phyloP scores from a whole-genome alignment of 2,329 filamentous ascomycete genomes.

The Scedosporium minutisporum region DNA sequence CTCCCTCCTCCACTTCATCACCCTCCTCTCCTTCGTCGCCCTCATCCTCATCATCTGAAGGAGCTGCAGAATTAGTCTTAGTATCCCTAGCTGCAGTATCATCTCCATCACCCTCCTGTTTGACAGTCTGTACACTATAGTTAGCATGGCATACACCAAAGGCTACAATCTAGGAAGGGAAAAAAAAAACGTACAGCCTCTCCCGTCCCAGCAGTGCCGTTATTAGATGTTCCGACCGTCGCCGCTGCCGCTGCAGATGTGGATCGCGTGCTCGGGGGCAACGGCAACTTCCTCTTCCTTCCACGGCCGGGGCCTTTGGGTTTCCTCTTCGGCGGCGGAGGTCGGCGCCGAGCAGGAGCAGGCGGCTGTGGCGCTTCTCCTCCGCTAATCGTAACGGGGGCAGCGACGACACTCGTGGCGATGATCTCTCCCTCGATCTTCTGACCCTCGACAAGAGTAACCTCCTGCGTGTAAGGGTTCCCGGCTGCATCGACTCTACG shows the following conservation, averaged over 20 bases:
- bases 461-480: slow-evolving; percentile 75
- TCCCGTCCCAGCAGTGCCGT: slow-evolving; percentile 16
- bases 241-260: slow-evolving; percentile 24
- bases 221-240: slow-evolving; percentile 23
- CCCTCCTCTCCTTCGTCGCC: slow-evolving; percentile 39
- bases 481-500: slow-evolving; percentile 68
- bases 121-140: slow-evolving; percentile 22
- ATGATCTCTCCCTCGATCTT: slow-evolving; percentile 74
- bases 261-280: slow-evolving; percentile 24
- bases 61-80: slow-evolving; percentile 38
- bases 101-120: slow-evolving; percentile 35
- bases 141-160: slow-evolving; percentile 10
- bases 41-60: slow-evolving; percentile 35
- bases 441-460: slow-evolving; percentile 72
- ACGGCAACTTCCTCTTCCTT: slow-evolving; percentile 58
- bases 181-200: slow-evolving; percentile 20
- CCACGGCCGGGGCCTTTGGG: slow-evolving; percentile 67
- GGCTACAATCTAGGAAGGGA: slow-evolving; percentile 7
- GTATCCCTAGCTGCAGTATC: slow-evolving; percentile 36
- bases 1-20: slow-evolving; percentile 33
- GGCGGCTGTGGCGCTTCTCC: slow-evolving; percentile 31
- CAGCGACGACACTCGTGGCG: slow-evolving; percentile 44
- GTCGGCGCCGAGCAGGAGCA: slow-evolving; percentile 45
- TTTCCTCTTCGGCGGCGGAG: slow-evolving; percentile 73
- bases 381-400: slow-evolving; percentile 47